Conservation (phyloP, 2,329 filamentous ascomycete genomes). For the Samsoniella hepiali region DNA sequence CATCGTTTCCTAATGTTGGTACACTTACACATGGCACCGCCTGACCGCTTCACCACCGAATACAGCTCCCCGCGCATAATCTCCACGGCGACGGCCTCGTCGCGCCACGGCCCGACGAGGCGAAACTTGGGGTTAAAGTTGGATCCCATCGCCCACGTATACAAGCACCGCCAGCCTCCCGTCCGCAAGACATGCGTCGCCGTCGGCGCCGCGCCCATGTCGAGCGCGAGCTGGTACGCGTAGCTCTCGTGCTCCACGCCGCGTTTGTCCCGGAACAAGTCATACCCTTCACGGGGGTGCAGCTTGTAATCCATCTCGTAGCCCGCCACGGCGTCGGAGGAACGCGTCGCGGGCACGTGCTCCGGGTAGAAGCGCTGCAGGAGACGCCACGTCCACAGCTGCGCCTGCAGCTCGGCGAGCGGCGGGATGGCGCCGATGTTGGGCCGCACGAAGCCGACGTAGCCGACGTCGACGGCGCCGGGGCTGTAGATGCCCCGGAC, state of each 20-base stretch:
- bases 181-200: constrained; percentile 33
- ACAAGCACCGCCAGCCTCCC: constrained; percentile 38
- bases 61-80: constrained; percentile 44
- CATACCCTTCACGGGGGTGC: constrained; percentile 32
- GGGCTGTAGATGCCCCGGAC: constrained; percentile 52
- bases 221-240: constrained; percentile 47
- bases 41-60: constrained; percentile 35
- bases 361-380: constrained; percentile 30
- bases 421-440: constrained; percentile 47
- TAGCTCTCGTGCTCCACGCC: constrained; percentile 50
- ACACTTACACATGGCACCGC: constrained; percentile 37
- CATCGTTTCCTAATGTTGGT: too few species aligned
- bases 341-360: constrained; percentile 20
- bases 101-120: constrained; percentile 43
- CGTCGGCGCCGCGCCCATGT: constrained; percentile 43
- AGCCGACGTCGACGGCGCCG: constrained; percentile 38
- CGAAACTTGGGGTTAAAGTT: constrained; percentile 51
- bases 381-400: constrained; percentile 44
- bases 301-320: constrained; percentile 43
- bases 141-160: constrained; percentile 46
- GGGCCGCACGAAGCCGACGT: constrained; percentile 47
- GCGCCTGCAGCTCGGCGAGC: constrained; percentile 46
- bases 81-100: constrained; percentile 31
- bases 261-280: constrained; percentile 34
- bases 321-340: constrained; percentile 25